Evolutionary conservation across 2,329 filamentous ascomycete genomes (phyloP).

Genomic region (Paecilomyces sp.): DNA sequence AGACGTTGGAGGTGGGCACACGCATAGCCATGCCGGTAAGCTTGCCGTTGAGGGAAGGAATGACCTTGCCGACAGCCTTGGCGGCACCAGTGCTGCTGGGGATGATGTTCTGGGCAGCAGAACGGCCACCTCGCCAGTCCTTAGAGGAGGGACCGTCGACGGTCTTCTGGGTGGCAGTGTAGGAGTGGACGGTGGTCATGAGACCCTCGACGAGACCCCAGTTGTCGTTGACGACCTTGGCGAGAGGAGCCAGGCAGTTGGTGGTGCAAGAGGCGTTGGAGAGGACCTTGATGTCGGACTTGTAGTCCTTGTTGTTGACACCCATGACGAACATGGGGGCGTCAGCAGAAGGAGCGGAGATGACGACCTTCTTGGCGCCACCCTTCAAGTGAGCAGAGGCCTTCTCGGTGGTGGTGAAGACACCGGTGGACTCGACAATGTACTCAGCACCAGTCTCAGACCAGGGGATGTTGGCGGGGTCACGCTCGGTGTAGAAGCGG

Average conservation of each 20-base stretch:
- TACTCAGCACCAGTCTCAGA: conserved; percentile 79
- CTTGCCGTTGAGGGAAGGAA: conserved; percentile 96
- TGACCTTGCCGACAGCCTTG: conserved; percentile 99
- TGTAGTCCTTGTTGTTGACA: conserved; percentile 94
- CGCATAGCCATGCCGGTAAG: conserved; percentile 99
- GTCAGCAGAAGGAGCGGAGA: conserved; percentile 54
- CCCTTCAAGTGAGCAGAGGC: conserved; percentile 88
- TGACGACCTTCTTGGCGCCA: conserved; percentile 96
- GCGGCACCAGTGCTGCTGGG: conserved; percentile 98
- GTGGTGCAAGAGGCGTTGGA: conserved; percentile 99
- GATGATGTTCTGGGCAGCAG: conserved; percentile 99
- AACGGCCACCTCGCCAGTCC: conserved; percentile 99
- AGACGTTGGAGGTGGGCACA: conserved; percentile 98
- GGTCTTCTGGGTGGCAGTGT: conserved; percentile 99
- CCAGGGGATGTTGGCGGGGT: conserved; percentile 89
- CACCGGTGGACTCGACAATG: conserved; percentile 95
- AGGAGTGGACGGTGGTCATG: conserved; percentile 99
- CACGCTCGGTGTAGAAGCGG: conserved; percentile 89
- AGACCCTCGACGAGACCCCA: conserved; percentile 96
- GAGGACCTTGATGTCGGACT: conserved; percentile 82
- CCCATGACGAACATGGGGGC: conserved; percentile 99
- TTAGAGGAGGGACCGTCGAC: conserved; percentile 96
- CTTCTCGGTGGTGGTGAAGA: conserved; percentile 98
- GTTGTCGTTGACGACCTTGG: conserved; percentile 99
- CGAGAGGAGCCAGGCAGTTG: conserved; percentile 98